Evolutionary conservation across 441 rosid species (phyloP).

Genomic region (Breynia disticha): DNA sequence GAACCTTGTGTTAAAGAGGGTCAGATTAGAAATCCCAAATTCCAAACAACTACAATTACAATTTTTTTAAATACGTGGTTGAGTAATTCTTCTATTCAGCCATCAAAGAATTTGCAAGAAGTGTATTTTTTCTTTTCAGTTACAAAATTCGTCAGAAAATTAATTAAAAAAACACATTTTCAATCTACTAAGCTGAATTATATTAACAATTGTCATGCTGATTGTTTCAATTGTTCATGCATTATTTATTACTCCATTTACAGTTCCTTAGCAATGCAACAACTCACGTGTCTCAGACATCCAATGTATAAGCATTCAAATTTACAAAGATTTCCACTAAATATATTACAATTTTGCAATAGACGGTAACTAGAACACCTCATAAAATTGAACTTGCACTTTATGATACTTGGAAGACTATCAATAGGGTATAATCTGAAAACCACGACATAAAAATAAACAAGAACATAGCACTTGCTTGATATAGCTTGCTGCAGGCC

Average conservation of each 20-base stretch:
- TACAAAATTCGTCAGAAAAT: too few relatives aligned
- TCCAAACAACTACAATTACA: not conserved
- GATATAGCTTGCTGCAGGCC: constrained; percentile 99
- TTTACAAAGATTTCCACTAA: not conserved
- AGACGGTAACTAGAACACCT: not conserved
- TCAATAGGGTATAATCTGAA: not conserved
- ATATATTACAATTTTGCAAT: not conserved
- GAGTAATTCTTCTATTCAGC: not conserved
- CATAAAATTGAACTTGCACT: too few relatives aligned
- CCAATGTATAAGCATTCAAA: not conserved
- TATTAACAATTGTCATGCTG: too few relatives aligned
- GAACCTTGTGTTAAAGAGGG: too few relatives aligned
- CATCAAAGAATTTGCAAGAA: too few relatives aligned
- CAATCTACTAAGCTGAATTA: too few relatives aligned
- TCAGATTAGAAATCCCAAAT: constrained; percentile 10
- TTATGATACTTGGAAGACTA: too few relatives aligned
- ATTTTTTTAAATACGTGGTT: not conserved
- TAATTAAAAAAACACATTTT: too few relatives aligned
- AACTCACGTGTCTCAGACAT: not conserved
- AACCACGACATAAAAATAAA: constrained; percentile 5
- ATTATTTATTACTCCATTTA: too few relatives aligned
- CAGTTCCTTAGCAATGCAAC: too few relatives aligned
- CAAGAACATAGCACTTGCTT: constrained; percentile 58
- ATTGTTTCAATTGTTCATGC: too few relatives aligned
- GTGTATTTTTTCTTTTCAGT: too few relatives aligned